A percentile compares a stretch with the other conserved stretches of the same genome.
phyloP scores from a whole-genome alignment of 371 early-diverging fungal genomes.

The Apophysomyces elegans region DNA sequence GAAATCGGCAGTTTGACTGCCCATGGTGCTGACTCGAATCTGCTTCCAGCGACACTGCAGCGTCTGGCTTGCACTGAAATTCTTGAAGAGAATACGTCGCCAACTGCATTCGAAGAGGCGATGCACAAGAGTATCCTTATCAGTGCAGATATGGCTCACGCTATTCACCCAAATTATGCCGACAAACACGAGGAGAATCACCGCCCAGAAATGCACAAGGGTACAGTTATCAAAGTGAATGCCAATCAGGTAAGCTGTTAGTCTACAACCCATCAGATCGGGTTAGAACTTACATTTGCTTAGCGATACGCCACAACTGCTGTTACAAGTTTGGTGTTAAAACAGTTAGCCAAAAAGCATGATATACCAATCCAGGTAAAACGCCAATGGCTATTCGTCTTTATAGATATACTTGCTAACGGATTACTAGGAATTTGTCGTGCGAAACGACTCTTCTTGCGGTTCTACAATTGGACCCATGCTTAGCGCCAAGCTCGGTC shows the following conservation, averaged over 20 bases:
- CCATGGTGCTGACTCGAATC: constrained; percentile 92
- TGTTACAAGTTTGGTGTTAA: constrained; percentile 80
- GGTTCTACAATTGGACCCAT: constrained; percentile 98
- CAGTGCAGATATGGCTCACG: constrained; percentile 96
- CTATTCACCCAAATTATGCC: constrained; percentile 88
- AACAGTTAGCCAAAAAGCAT: constrained; percentile 78
- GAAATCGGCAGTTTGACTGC: constrained; percentile 97
- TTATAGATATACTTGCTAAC: background rate
- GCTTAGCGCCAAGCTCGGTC: constrained; percentile 91
- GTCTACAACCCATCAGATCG: background rate
- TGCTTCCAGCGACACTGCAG: constrained; percentile 77
- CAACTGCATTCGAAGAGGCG: constrained; percentile 82
- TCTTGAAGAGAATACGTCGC: constrained; percentile 23
- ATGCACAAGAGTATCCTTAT: constrained; percentile 87
- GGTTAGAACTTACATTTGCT: background rate
- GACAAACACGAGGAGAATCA: constrained; percentile 93
- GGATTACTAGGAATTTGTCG: constrained; percentile 78
- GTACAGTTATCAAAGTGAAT: constrained; percentile 94
- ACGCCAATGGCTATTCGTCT: background rate
- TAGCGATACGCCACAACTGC: constrained; percentile 94
- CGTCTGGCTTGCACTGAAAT: constrained; percentile 57
- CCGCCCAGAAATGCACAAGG: constrained; percentile 90
- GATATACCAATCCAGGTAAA: constrained; percentile 79
- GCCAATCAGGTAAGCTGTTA: constrained; percentile 77
- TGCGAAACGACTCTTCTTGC: constrained; percentile 93